Conservation (phyloP, 2,329 filamentous ascomycete genomes). For the Mycosphaerelloides madeirae region DNA sequence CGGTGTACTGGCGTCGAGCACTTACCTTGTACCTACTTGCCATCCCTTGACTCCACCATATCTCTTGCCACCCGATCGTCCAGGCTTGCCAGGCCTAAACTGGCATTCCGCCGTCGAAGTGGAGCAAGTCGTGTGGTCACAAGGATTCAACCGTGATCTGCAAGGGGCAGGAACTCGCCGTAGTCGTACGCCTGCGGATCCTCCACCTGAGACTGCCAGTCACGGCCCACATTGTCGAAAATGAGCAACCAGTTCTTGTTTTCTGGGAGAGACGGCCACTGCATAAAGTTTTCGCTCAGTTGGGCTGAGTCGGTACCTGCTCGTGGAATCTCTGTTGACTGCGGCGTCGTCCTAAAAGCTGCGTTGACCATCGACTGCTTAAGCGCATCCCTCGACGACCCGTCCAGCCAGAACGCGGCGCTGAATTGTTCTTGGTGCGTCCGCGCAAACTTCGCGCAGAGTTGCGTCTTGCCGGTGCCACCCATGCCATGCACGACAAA, state of each 20-base stretch:
- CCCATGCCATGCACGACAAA: constrained; percentile 27
- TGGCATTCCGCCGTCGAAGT: constrained; percentile 18
- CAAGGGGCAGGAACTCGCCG: constrained; percentile 7
- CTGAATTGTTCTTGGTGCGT: too few species aligned
- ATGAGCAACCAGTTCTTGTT: constrained; percentile 36
- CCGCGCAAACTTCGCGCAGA: too few species aligned
- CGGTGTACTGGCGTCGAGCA: not conserved
- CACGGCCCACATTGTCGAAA: constrained; percentile 34
- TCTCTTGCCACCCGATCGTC: constrained; percentile 22
- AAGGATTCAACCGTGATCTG: constrained; percentile 27
- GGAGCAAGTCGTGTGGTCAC: constrained; percentile 27
- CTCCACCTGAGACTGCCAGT: constrained; percentile 5
- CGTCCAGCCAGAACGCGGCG: too few species aligned
- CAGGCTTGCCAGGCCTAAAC: constrained; percentile 9
- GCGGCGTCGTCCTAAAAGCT: too few species aligned
- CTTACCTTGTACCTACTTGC: constrained; percentile 7
- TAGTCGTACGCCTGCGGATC: constrained; percentile 24
- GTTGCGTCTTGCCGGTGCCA: too few species aligned
- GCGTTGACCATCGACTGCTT: too few species aligned
- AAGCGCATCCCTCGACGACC: too few species aligned
- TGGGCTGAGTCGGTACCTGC: too few species aligned
- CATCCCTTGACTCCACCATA: constrained; percentile 28
- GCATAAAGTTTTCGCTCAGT: too few species aligned
- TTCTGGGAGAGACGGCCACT: too few species aligned
- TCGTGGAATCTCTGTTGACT: too few species aligned